These are phyloP conservation scores for Solanum hybrid DNA, from an alignment of 305 asterid genomes.

Conservation along the genomic window DNA sequence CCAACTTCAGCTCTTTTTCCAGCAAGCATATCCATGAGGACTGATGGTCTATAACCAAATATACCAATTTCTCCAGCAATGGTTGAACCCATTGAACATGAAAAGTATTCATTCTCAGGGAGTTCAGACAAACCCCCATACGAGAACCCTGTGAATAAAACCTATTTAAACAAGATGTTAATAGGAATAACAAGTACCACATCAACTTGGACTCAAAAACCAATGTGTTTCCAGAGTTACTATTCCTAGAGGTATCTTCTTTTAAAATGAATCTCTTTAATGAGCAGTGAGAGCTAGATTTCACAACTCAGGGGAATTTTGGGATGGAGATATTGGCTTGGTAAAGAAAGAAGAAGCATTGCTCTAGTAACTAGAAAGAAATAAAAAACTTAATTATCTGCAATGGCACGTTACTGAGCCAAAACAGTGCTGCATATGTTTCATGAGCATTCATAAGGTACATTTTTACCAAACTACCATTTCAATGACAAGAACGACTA, in stretches of 20 bases:
- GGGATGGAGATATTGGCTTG: background rate
- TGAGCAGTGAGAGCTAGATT: background rate
- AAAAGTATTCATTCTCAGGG: slow-evolving; percentile 73
- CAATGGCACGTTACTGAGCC: background rate
- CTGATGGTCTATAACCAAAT: slow-evolving; percentile 88
- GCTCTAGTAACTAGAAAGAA: background rate
- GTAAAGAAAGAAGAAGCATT: background rate
- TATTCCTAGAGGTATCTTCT: background rate
- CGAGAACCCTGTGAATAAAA: slow-evolving; percentile 87
- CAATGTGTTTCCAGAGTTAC: background rate
- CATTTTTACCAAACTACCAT: background rate
- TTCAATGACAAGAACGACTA: background rate
- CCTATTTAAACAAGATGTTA: slow-evolving; percentile 56
- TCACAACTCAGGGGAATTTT: background rate
- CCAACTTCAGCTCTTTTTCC: slow-evolving; percentile 96
- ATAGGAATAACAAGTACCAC: slow-evolving; percentile 17
- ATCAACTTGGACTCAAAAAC: slow-evolving; percentile 10
- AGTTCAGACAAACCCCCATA: slow-evolving; percentile 94
- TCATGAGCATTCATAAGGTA: background rate
- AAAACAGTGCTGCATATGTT: background rate
- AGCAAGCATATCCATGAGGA: slow-evolving; percentile 93
- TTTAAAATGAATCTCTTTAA: background rate
- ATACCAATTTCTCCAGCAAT: slow-evolving; percentile 97
- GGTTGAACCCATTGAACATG: slow-evolving; percentile 95
- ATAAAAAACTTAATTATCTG: background rate